Evolutionary conservation across 75 land plant genomes (phyloP).

Genomic region (Azolla pinnata): DNA sequence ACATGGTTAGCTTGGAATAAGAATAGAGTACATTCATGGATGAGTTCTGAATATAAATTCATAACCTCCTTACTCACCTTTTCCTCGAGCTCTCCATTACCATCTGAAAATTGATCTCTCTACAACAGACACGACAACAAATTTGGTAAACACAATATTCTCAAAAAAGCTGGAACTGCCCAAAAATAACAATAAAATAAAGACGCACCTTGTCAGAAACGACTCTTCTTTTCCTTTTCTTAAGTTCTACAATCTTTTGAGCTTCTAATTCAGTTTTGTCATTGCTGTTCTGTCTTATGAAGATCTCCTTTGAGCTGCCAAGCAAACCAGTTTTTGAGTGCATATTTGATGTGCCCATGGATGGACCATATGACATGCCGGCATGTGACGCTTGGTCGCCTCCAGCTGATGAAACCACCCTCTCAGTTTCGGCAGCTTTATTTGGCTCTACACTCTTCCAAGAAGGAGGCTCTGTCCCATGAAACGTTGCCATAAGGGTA

Average conservation of each 20-base stretch:
- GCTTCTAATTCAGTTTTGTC: neutral
- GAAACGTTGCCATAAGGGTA: too few relatives aligned
- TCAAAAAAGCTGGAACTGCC: neutral
- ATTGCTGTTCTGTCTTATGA: too few relatives aligned
- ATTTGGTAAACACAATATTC: neutral
- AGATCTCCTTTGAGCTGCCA: too few relatives aligned
- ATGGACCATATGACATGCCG: neutral
- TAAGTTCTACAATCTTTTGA: neutral
- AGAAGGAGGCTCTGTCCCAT: too few relatives aligned
- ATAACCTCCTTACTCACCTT: neutral
- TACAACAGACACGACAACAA: neutral
- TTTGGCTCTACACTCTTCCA: too few relatives aligned
- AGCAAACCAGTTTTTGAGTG: too few relatives aligned
- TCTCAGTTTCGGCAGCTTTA: too few relatives aligned
- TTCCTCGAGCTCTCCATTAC: neutral
- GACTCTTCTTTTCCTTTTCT: neutral
- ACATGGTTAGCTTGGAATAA: too few relatives aligned
- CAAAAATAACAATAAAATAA: neutral
- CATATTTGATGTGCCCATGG: neutral
- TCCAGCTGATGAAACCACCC: neutral
- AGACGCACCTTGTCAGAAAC: neutral
- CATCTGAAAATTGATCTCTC: slow-evolving; percentile 8
- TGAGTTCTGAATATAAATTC: too few relatives aligned
- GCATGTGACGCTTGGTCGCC: neutral
- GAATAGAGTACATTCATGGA: too few relatives aligned